Evolutionary conservation across 2,329 filamentous ascomycete species (phyloP).

Genomic region (Colletotrichum sp.): DNA sequence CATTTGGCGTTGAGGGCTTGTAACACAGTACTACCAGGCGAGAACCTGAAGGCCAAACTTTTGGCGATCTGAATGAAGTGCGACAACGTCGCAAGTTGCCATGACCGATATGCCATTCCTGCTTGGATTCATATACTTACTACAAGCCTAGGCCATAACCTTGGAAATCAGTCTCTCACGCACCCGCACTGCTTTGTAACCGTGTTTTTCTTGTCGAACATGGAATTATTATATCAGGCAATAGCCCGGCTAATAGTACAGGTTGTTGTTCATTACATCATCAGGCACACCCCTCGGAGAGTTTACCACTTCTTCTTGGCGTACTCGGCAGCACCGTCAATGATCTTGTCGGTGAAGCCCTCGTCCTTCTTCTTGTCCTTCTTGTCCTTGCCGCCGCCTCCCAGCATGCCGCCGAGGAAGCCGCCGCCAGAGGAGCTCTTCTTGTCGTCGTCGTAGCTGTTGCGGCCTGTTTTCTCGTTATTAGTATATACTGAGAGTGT

Average conservation of each 20-base stretch:
- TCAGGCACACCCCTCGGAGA: not conserved
- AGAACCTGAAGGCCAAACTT: not conserved
- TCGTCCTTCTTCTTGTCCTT: constrained; percentile 2
- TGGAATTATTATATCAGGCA: not conserved
- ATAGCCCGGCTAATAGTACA: constrained; percentile 2
- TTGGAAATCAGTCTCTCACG: not conserved
- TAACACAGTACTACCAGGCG: constrained; percentile 8
- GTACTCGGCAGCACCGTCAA: constrained; percentile 10
- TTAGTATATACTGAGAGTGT: not conserved
- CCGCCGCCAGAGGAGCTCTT: not conserved
- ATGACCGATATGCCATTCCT: not conserved
- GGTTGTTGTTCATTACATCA: constrained; percentile 6
- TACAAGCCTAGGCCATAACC: not conserved
- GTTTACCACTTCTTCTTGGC: constrained; percentile 20
- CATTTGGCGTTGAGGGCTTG: constrained; percentile 9
- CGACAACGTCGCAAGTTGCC: not conserved
- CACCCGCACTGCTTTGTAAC: not conserved
- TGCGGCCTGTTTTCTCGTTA: too few relatives aligned
- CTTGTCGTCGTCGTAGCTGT: not conserved
- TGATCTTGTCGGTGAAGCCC: constrained; percentile 17
- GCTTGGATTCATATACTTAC: not conserved
- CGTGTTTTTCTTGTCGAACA: not conserved
- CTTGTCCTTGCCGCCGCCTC: constrained; percentile 10
- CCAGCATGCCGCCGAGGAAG: constrained; percentile 3
- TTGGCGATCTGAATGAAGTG: not conserved